Base-by-base conservation (phyloP, 2,329 filamentous ascomycete species). In the Nannizzia gypsea region DNA sequence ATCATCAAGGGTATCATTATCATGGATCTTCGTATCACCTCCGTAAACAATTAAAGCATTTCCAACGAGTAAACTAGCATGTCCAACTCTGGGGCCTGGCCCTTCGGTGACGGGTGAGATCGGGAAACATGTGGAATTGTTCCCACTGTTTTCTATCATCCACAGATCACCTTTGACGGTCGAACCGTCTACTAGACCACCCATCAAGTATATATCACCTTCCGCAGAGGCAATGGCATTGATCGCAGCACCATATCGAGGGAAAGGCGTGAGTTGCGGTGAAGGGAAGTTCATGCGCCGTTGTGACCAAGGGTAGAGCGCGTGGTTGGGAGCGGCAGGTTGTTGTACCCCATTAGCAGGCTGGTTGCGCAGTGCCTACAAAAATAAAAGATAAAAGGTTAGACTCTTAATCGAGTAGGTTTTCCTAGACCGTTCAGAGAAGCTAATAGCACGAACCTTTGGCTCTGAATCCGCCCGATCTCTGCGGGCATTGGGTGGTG, bases 11-110 rank as follows among this genome's bases (percentile, higher is more conserved):
- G 89, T 81, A 73, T 99, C 93, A 34, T 84, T 83, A 69, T 97
- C 93, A 59, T 96, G 90, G 71, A 96, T 87, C 74, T 99, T 99
- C 57, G 93, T 99, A 73, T 99, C 95, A 70, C 93, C 93, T 56
- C 93, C 95, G 70, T 97, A 99, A 11, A 99, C 93, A 66, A 99
- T 99, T 72, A 97, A 99, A 0, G 93, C 93, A 74, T 99, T 99
- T 61, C 95, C 95, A 59, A 99, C 93, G 15, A 99, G 80, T 68
- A 99, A 78, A 78, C 91, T 95, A 20, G 92, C 82, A 76, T 99
- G 93, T 2, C 93, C 93, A 58, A 99, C 93, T 76, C 93, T 84
- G 1, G 95, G 93, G 3, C 93, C 91, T 1, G 93, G 95, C 0
- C 93, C 93, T 73, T 99, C 93, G 20, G 90, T 88, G 0, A 90